Percentiles rank a stretch among this genome's conserved stretches.
These are phyloP conservation scores for Eremochloa ophiuroides DNA, from an alignment of 176 grass and related monocot genomes.

Conservation along the genomic window DNA sequence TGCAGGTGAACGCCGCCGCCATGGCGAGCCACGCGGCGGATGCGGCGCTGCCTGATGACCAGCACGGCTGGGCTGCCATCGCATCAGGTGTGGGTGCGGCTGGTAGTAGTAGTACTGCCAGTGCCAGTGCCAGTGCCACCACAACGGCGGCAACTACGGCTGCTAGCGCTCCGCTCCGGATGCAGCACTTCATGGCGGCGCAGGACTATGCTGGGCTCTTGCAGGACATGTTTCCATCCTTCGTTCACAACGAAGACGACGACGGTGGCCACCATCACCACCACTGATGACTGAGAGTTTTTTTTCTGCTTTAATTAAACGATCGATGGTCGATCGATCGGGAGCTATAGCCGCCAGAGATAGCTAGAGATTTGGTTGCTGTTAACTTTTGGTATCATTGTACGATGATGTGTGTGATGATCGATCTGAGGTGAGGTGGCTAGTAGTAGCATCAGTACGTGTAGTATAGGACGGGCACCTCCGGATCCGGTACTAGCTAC, in stretches of 20 bases:
- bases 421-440: slow-evolving; percentile 12
- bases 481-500: neutral
- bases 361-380: neutral
- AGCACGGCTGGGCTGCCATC: neutral
- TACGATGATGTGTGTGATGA: neutral
- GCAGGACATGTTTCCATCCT: slow-evolving; percentile 84
- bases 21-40: neutral
- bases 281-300: slow-evolving; percentile 7
- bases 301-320: neutral
- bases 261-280: neutral
- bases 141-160: neutral
- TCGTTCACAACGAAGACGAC: slow-evolving; percentile 30
- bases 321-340: neutral
- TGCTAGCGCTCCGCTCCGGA: slow-evolving; percentile 14
- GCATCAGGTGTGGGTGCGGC: neutral
- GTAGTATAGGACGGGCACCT: neutral
- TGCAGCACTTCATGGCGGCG: slow-evolving; percentile 57
- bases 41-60: neutral
- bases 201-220: slow-evolving; percentile 70
- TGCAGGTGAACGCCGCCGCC: slow-evolving; percentile 13
- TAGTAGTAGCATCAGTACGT: neutral
- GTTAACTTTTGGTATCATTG: slow-evolving; percentile 17
- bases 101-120: no score
- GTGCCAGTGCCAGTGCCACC: neutral
- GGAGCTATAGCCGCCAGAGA: neutral